phyloP scores from a whole-genome alignment of 192 early-diverging fungal species.

The Helicostylum pulchrum region DNA sequence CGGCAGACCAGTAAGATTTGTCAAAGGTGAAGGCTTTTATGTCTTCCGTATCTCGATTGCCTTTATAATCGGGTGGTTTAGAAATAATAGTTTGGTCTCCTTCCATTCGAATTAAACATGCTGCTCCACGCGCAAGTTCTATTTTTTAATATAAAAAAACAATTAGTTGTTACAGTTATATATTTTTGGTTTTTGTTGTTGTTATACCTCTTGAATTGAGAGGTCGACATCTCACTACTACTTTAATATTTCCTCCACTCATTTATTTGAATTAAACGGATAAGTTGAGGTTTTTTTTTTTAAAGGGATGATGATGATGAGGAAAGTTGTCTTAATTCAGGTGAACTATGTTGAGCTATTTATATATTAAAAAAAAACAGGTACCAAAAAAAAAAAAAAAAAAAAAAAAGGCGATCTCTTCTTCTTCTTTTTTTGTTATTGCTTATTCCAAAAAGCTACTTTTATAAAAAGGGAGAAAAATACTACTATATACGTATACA shows the following conservation, averaged over 20 bases:
- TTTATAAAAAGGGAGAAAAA: too few species aligned
- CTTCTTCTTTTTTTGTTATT: too few species aligned
- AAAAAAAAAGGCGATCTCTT: too few species aligned
- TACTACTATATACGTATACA: too few species aligned
- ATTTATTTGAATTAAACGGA: background rate
- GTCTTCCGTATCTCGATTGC: conserved; percentile 34
- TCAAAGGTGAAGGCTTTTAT: conserved; percentile 80
- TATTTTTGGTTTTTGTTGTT: background rate
- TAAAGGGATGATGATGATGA: too few species aligned
- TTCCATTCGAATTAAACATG: conserved; percentile 67
- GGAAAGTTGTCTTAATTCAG: too few species aligned
- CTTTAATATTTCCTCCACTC: conserved; percentile 59
- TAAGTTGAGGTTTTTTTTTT: too few species aligned
- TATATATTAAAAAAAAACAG: too few species aligned
- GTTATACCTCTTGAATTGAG: conserved; percentile 64
- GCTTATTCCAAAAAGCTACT: too few species aligned
- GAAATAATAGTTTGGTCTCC: conserved; percentile 67
- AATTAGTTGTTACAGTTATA: background rate
- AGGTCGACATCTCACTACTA: conserved; percentile 75
- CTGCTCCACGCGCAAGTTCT: conserved; percentile 62
- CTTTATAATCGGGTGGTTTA: conserved; percentile 41
- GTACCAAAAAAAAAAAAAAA: too few species aligned
- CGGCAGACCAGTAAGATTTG: conserved; percentile 85
- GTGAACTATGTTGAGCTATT: too few species aligned
- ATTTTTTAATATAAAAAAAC: background rate